phyloP scores from a whole-genome alignment of 2,329 filamentous ascomycete genomes.

The Trichophyton simii region DNA sequence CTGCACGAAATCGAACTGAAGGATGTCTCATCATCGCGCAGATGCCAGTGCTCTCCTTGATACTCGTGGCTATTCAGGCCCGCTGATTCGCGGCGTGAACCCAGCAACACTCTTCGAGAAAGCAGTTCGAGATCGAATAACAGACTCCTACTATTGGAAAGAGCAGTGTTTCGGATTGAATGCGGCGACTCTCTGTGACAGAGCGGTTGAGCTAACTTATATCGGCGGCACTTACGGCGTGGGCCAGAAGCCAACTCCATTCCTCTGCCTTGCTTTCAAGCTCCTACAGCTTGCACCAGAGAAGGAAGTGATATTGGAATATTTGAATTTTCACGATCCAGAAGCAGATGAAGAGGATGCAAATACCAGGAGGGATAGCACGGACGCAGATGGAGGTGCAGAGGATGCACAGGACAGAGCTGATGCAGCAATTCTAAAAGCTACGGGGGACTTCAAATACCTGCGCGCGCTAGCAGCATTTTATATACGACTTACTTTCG shows the following conservation, averaged over 20 bases:
- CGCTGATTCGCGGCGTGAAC: constrained; percentile 78
- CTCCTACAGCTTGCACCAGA: constrained; percentile 75
- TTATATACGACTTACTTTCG: constrained; percentile 80
- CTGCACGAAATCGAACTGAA: neutral
- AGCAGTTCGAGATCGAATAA: constrained; percentile 85
- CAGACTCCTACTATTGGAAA: constrained; percentile 95
- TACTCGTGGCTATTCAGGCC: constrained; percentile 67
- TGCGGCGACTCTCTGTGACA: constrained; percentile 65
- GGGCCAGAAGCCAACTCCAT: constrained; percentile 73
- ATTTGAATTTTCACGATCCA: constrained; percentile 65
- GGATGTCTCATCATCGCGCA: constrained; percentile 52
- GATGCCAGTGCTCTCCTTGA: constrained; percentile 70
- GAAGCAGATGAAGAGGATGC: constrained; percentile 37
- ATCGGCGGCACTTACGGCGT: constrained; percentile 80
- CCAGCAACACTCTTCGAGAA: constrained; percentile 94
- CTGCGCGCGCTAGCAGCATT: constrained; percentile 80
- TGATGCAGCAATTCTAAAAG: constrained; percentile 22
- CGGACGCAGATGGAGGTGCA: constrained; percentile 6
- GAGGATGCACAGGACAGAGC: constrained; percentile 13
- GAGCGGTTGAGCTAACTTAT: constrained; percentile 70
- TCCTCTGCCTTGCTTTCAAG: constrained; percentile 90
- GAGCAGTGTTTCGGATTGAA: constrained; percentile 97
- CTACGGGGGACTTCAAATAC: constrained; percentile 51
- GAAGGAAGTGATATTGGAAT: constrained; percentile 66
- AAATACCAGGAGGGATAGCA: neutral